Evolutionary conservation across 2,329 filamentous ascomycete genomes (phyloP).

Genomic region (Alternaria ethzedia): DNA sequence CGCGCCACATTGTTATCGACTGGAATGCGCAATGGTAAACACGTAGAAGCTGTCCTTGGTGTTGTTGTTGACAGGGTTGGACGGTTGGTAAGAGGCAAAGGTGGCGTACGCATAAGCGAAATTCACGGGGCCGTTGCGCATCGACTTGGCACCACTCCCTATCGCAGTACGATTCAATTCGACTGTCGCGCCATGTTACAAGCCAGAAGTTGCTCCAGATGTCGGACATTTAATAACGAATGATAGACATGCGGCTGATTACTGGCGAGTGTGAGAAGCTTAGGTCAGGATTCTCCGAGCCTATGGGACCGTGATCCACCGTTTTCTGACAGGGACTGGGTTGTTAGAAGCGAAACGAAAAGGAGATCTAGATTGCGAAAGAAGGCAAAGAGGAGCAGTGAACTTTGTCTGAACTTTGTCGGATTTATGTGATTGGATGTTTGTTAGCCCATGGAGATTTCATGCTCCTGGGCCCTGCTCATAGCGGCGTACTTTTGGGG

Average conservation of each 20-base stretch:
- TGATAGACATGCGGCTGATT: slow-evolving; percentile 2
- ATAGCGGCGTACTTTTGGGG: slow-evolving; percentile 21
- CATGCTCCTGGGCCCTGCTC: slow-evolving; percentile 1
- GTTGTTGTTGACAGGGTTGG: slow-evolving; percentile 7
- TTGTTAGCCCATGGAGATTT: background rate
- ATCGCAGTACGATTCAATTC: slow-evolving; percentile 4
- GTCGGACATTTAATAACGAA: slow-evolving; percentile 7
- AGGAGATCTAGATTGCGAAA: background rate
- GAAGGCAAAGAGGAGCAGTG: background rate
- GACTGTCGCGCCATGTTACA: slow-evolving; percentile 6
- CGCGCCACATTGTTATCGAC: background rate
- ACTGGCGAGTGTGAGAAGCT: slow-evolving; percentile 1
- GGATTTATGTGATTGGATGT: slow-evolving; percentile 4
- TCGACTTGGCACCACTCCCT: slow-evolving; percentile 17
- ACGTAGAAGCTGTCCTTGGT: slow-evolving; percentile 1
- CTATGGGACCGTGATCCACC: slow-evolving; percentile 1
- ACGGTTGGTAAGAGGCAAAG: slow-evolving; percentile 7
- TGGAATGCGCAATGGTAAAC: slow-evolving; percentile 7
- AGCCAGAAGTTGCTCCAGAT: background rate
- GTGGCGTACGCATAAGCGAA: slow-evolving; percentile 17
- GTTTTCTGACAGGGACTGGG: background rate
- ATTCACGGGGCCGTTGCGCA: slow-evolving; percentile 17
- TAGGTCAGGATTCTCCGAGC: slow-evolving; percentile 1
- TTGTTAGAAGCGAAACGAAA: background rate
- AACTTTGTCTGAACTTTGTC: slow-evolving; percentile 1